A percentile compares a stretch with the other conserved stretches of the same genome.
Conservation (phyloP, 257 asterid species). For the Coffea eugenioides region DNA sequence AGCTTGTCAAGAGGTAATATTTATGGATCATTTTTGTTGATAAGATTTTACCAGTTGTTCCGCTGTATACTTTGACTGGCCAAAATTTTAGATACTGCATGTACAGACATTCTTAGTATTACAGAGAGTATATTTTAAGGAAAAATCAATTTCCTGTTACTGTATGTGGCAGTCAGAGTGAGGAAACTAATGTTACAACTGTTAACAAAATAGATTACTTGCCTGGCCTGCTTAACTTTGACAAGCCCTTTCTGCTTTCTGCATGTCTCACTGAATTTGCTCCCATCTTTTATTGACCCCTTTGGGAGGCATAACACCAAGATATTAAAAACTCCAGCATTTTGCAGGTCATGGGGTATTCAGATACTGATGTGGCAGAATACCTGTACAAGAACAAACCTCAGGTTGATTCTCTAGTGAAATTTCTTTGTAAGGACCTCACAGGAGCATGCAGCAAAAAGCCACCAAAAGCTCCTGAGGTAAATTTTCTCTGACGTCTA, state of each 20-base stretch:
- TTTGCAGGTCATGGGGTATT: constrained; percentile 88
- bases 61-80: neutral
- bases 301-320: neutral
- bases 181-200: neutral
- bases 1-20: constrained; percentile 91
- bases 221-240: neutral
- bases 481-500: constrained; percentile 24
- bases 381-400: constrained; percentile 67
- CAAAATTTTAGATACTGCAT: neutral
- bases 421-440: constrained; percentile 77
- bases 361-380: constrained; percentile 95
- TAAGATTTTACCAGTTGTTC: neutral
- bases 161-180: neutral
- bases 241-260: neutral
- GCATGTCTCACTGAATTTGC: neutral
- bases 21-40: neutral
- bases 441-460: constrained; percentile 70
- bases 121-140: neutral
- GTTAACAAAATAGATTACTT: neutral
- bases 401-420: constrained; percentile 51
- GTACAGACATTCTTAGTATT: neutral
- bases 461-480: constrained; percentile 97
- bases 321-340: neutral
- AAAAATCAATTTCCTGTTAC: neutral
- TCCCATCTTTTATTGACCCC: neutral